Base-by-base conservation (phyloP, 257 asterid species). In the Anisodus tanguticus region DNA sequence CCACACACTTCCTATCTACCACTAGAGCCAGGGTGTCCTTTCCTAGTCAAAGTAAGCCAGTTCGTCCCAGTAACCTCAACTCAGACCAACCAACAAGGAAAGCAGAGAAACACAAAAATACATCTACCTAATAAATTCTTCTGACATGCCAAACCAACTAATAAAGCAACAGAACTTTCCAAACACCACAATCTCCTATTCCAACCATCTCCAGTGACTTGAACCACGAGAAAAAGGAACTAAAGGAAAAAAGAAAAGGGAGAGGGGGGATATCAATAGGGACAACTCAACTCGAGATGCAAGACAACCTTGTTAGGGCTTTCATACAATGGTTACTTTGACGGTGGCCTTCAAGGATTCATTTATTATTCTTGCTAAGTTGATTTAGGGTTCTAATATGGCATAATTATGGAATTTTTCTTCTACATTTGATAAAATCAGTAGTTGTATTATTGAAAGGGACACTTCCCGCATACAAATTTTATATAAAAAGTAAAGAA, bases 241-340 rank as follows among this genome's bases (percentile, higher is more conserved):
- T 37, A 68, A 37, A 3, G 76, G 76, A 8, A 68, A 16, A 68
- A 0, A 68, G 26, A 39, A 68, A 68, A 6, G 17, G 26, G 53
- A 4, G 37, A 19, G 12, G 15, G 69, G 35, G 69, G 69, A 19
- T 9, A 19, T 19, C 67, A 8, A 62, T 6, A 62, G 39, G 15
- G 15, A 12, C 13, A 62, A 62, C 35, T 62, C 15, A 62, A 62
- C 39, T 19, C 15, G 5, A 62, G 69, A 62, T 62, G 39, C 69
- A 62, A 22, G 69, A 62, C 5, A 62, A 62, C 39, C 39, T 62
- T 19, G 5, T 39, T 62, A 37, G 53, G 49, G 76, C 51, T 41
- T 41, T 69, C 54, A 69, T 39, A 69, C 78, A 69, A 41, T 69
- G 51, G 19, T 68, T 68, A 39, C 31, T 68, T 68, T 15, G 77